Evolutionary conservation across 140 eudicot genomes (phyloP).

Genomic region (Erigeron philadelphicus): DNA sequence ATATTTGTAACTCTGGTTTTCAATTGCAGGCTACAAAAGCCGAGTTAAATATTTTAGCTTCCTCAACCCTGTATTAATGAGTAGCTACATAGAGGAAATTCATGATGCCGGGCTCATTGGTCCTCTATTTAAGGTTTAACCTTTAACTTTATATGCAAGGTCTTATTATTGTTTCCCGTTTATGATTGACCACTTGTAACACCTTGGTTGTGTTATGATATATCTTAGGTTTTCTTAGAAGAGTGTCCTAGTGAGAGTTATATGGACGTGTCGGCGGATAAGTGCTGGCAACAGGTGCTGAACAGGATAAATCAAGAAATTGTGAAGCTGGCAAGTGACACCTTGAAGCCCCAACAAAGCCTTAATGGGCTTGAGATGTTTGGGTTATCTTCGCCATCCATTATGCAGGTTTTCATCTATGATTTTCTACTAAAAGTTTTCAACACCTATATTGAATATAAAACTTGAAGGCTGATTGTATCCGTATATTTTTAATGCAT

Average conservation of each 20-base stretch:
- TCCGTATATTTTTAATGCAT: neutral
- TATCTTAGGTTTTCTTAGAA: constrained; percentile 57
- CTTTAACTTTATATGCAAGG: neutral
- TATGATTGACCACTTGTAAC: constrained; percentile 7
- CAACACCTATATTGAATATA: neutral
- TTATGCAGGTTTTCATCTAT: constrained; percentile 41
- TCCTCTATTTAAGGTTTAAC: constrained; percentile 64
- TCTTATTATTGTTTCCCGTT: neutral
- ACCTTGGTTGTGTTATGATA: neutral
- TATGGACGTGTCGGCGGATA: constrained; percentile 41
- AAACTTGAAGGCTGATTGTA: neutral
- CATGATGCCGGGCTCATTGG: constrained; percentile 71
- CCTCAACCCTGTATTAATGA: constrained; percentile 38
- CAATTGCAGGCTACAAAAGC: constrained; percentile 53
- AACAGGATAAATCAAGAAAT: constrained; percentile 46
- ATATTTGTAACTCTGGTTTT: constrained; percentile 20
- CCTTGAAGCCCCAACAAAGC: constrained; percentile 29
- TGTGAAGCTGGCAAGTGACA: constrained; percentile 24
- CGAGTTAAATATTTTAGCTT: constrained; percentile 51
- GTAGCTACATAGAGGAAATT: constrained; percentile 56
- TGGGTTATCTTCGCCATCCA: constrained; percentile 48
- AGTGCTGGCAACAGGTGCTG: constrained; percentile 59
- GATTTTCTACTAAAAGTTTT: neutral
- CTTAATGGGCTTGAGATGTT: constrained; percentile 65
- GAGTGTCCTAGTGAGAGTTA: constrained; percentile 52